These are phyloP conservation scores for Venturia effusa DNA, from an alignment of 2,329 filamentous ascomycete species.

Conservation along the genomic window DNA sequence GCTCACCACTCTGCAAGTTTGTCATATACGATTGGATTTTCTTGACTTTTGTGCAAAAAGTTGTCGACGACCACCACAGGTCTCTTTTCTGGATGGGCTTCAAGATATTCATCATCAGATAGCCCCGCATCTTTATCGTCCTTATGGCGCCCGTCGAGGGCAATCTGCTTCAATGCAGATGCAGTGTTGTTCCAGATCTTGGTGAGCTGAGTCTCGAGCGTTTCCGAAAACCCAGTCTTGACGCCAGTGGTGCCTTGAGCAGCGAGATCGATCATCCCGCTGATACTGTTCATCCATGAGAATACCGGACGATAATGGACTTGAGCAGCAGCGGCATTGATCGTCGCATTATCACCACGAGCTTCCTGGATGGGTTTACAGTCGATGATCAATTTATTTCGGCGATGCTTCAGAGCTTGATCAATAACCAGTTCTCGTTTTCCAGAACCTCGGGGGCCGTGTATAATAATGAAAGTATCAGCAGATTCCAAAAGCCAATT, in stretches of 20 bases:
- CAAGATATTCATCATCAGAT: slow-evolving; percentile 76
- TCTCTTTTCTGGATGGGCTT: slow-evolving; percentile 74
- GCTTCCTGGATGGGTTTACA: slow-evolving; percentile 91
- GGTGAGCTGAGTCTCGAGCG: slow-evolving; percentile 73
- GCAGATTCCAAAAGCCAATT: slow-evolving; percentile 80
- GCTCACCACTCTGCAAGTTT: slow-evolving; percentile 59
- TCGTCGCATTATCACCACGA: slow-evolving; percentile 75
- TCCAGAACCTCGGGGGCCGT: slow-evolving; percentile 82
- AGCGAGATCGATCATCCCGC: slow-evolving; percentile 82
- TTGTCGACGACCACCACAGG: slow-evolving; percentile 86
- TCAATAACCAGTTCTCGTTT: slow-evolving; percentile 83
- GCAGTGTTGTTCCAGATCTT: slow-evolving; percentile 85
- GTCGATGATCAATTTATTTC: slow-evolving; percentile 75
- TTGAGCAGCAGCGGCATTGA: slow-evolving; percentile 65
- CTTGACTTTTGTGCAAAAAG: slow-evolving; percentile 64
- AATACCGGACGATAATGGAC: slow-evolving; percentile 92
- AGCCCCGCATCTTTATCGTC: slow-evolving; percentile 62
- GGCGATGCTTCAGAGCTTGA: slow-evolving; percentile 65
- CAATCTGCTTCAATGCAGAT: slow-evolving; percentile 66
- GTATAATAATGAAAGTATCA: slow-evolving; percentile 87
- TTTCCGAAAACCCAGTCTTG: slow-evolving; percentile 90
- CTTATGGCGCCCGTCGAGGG: slow-evolving; percentile 57
- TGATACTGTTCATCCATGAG: slow-evolving; percentile 91
- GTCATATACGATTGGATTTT: slow-evolving; percentile 38
- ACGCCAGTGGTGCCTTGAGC: slow-evolving; percentile 89